Evolutionary conservation across 768 basidiomycete genomes (phyloP).

Genomic region (Flagelloscypha sp.): DNA sequence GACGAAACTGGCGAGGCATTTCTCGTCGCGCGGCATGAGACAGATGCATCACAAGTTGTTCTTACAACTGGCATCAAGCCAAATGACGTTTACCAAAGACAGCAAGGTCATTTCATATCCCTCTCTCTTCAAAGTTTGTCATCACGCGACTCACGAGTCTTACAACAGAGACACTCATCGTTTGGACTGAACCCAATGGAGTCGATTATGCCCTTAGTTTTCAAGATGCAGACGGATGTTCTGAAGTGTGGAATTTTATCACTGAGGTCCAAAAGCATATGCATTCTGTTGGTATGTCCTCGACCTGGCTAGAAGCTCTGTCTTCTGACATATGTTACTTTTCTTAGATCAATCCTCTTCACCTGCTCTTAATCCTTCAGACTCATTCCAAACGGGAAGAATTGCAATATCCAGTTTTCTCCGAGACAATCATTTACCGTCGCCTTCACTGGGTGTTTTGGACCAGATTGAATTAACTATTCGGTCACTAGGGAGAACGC

Average conservation of each 20-base stretch:
- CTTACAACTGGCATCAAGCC: slow-evolving; percentile 74
- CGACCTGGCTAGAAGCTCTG: too few species aligned
- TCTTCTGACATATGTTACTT: too few species aligned
- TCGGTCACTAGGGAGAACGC: slow-evolving; percentile 66
- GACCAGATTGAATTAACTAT: slow-evolving; percentile 73
- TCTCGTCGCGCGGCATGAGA: slow-evolving; percentile 78
- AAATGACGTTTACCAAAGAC: slow-evolving; percentile 79
- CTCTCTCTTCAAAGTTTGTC: slow-evolving; percentile 8
- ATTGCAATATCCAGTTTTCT: too few species aligned
- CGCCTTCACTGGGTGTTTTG: slow-evolving; percentile 70
- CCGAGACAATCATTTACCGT: slow-evolving; percentile 72
- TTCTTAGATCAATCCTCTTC: slow-evolving; percentile 15
- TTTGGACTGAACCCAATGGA: slow-evolving; percentile 95
- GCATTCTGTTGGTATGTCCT: slow-evolving; percentile 53
- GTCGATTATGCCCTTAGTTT: slow-evolving; percentile 96
- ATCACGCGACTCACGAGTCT: slow-evolving; percentile 7
- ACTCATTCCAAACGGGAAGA: too few species aligned
- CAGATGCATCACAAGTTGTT: slow-evolving; percentile 62
- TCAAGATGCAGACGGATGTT: slow-evolving; percentile 90
- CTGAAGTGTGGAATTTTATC: slow-evolving; percentile 97
- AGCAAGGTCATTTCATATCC: slow-evolving; percentile 55
- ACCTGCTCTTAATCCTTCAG: not conserved
- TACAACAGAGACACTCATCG: slow-evolving; percentile 83
- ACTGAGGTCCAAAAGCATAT: slow-evolving; percentile 84
- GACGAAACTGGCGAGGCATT: slow-evolving; percentile 70